Conservation (phyloP, 2,329 filamentous ascomycete species). For the Arthroderma sp. region DNA sequence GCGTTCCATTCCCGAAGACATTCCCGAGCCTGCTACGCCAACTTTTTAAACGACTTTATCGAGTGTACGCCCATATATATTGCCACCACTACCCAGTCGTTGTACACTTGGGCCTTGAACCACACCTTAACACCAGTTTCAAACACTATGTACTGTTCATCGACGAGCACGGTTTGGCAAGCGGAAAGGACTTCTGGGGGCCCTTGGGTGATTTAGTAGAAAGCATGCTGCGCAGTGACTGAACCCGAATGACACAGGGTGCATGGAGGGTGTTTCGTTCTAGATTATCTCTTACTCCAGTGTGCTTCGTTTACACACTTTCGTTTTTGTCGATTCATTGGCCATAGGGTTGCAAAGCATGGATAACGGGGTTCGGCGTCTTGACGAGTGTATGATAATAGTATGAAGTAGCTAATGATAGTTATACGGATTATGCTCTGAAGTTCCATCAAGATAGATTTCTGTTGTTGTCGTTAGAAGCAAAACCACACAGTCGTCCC, state of each 20-base stretch:
- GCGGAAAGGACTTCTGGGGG: slow-evolving; percentile 94
- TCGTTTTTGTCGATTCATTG: too few species aligned
- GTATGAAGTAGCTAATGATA: too few species aligned
- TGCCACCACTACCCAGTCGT: slow-evolving; percentile 98
- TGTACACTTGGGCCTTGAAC: slow-evolving; percentile 85
- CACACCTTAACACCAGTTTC: slow-evolving; percentile 97
- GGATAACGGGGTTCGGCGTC: too few species aligned
- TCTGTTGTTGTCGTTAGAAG: too few species aligned
- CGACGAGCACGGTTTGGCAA: slow-evolving; percentile 85
- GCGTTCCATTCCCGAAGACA: slow-evolving; percentile 86
- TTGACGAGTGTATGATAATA: too few species aligned
- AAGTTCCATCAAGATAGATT: too few species aligned
- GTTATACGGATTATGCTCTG: too few species aligned
- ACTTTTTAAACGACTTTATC: slow-evolving; percentile 97
- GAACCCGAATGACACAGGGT: slow-evolving; percentile 12
- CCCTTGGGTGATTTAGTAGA: slow-evolving; percentile 91
- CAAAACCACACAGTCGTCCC: too few species aligned
- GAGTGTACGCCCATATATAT: slow-evolving; percentile 98
- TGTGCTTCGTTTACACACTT: too few species aligned
- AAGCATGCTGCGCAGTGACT: slow-evolving; percentile 93
- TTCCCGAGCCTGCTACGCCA: slow-evolving; percentile 82
- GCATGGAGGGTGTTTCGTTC: too few species aligned
- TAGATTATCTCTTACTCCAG: too few species aligned
- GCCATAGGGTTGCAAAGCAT: too few species aligned
- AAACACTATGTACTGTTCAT: slow-evolving; percentile 99